Conservation (phyloP, 1,139 yeast species). For the Scheffersomyces insectosa region DNA sequence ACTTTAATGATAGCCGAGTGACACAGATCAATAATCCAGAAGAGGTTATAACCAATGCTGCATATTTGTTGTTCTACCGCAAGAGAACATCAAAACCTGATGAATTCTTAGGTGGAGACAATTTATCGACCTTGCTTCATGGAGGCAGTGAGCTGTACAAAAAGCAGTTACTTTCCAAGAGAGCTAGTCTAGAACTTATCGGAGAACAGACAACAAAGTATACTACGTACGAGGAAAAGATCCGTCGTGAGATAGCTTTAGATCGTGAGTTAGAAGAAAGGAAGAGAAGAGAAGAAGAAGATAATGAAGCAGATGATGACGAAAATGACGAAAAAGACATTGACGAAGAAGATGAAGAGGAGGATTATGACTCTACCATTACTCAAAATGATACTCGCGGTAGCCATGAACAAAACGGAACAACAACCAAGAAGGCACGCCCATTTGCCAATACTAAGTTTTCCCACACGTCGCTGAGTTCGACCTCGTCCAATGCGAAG, state of each 20-base stretch:
- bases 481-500: constrained; percentile 7
- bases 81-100: constrained; percentile 40
- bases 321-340: constrained; percentile 3
- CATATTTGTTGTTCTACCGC: constrained; percentile 83
- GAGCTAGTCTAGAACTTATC: constrained; percentile 19
- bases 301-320: constrained; percentile 5
- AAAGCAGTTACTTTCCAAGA: constrained; percentile 11
- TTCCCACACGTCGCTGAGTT: neutral
- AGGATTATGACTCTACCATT: constrained; percentile 7
- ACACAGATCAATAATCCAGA: constrained; percentile 57
- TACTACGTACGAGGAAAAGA: constrained; percentile 12
- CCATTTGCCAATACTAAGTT: constrained; percentile 5
- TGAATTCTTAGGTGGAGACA: constrained; percentile 37
- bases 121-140: constrained; percentile 17
- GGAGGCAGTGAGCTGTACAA: constrained; percentile 11
- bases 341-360: constrained; percentile 11
- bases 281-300: constrained; percentile 11
- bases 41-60: constrained; percentile 73
- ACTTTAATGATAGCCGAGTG: constrained; percentile 85
- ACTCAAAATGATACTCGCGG: neutral
- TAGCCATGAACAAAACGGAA: neutral
- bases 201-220: constrained; percentile 21
- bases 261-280: constrained; percentile 7
- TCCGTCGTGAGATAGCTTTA: constrained; percentile 12
- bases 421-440: constrained; percentile 8